Base-by-base conservation (phyloP, 164 flowering plant genomes). In the Umbellularia californica region DNA sequence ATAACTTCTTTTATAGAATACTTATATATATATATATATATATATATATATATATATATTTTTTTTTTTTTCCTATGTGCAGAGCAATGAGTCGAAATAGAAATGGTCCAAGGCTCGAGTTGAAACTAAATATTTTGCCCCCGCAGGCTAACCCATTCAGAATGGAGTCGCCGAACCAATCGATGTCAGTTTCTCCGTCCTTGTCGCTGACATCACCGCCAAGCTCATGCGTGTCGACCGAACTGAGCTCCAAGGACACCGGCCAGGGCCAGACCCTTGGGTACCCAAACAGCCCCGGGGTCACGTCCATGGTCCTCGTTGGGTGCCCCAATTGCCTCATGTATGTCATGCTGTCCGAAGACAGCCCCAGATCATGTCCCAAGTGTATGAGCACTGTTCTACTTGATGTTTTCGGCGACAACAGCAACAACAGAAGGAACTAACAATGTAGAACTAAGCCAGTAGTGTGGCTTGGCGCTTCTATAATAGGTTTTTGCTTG, bases 311-410 rank as follows among this genome's bases (percentile, higher is more conserved):
- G 98, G 82, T 90, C 74, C 82, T 94, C 25, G 94, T 82, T 2
- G 98, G 97, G 0, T 94, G 97, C 68, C 97, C 92, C 0, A 84
- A 92, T 28, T 94, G 97, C 78, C 88, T 90, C 68, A 88, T 94
- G 93, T 94, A 89, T 70, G 97, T 94, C 27, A 92, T 94, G 98
- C 84, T 92, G n/a, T 81, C 90, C 0, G 88, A 88, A 60, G 81
- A 88, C 14, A 89, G 90, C 72, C 94, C 94, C 25, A 92, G 84
- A 68, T 27, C 28, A 27, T 94, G 97, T 79, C 98, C 97, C 23
- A 87, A 87, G 77, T 94, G 97, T 82, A 86, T 90, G 84, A 89
- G 93, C 83, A 85, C 95, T 17, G 94, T 89, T 11, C 85, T 92
- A 78, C 88, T 92, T 62, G 94, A 90, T 35, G 87, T 89, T 79